A percentile compares a stretch with the other conserved stretches of the same genome.
phyloP scores from a whole-genome alignment of 2,329 filamentous ascomycete genomes.

The Fusarium tupiense region DNA sequence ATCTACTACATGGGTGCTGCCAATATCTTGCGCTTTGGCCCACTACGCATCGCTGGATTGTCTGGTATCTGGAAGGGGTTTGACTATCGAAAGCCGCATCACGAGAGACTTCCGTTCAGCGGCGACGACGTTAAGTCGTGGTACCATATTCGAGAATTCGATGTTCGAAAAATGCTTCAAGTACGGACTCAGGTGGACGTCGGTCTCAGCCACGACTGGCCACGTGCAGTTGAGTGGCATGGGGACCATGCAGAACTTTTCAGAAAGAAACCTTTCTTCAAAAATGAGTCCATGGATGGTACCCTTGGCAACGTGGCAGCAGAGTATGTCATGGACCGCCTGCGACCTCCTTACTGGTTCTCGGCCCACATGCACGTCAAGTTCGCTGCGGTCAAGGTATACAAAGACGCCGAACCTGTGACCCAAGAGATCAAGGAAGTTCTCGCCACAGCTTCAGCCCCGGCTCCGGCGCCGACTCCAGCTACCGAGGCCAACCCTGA shows the following conservation, averaged over 20 bases:
- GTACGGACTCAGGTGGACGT: constrained; percentile 89
- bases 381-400: constrained; percentile 76
- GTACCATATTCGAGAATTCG: constrained; percentile 90
- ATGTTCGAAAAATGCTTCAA: constrained; percentile 88
- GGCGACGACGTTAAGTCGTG: constrained; percentile 79
- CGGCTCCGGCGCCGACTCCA: background rate
- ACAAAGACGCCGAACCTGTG: constrained; percentile 52
- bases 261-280: constrained; percentile 77
- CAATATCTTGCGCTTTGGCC: constrained; percentile 85
- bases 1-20: constrained; percentile 98
- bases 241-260: constrained; percentile 78
- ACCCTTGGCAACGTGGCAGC: constrained; percentile 84
- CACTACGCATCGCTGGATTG: constrained; percentile 86
- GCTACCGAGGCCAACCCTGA: constrained; percentile 63
- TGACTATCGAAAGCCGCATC: constrained; percentile 85
- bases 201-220: constrained; percentile 96
- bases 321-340: constrained; percentile 78
- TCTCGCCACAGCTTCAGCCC: background rate
- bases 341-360: constrained; percentile 91
- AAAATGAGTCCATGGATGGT: constrained; percentile 78
- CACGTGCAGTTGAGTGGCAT: constrained; percentile 79
- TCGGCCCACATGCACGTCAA: constrained; percentile 93
- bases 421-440: constrained; percentile 16
- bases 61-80: constrained; percentile 96
- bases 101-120: constrained; percentile 87